Base-by-base conservation (phyloP, 345 rosid species). In the Citrus cavaleriei region DNA sequence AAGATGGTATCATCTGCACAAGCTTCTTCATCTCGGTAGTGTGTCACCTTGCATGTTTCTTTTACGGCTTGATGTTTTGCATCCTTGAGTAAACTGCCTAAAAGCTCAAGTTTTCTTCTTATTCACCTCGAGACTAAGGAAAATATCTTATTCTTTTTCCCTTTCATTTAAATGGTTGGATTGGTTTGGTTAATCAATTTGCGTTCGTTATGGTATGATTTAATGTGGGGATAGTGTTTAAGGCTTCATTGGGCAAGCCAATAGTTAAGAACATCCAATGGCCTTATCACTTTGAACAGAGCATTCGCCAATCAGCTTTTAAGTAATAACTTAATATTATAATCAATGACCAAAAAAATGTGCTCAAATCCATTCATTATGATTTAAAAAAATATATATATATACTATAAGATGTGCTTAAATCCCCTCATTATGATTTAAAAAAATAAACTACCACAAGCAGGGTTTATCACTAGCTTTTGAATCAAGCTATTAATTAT, bases 21-120 rank as follows among this genome's bases (percentile, higher is more conserved):
- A 10, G 80, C 85, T 62, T 81, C 86, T 54, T 74, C 87, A 3
- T 69, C 84, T 30, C 83, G 12, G 35, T 77, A 80, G 78, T 10
- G 40, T 46, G 61, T 42, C 37, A 25, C 40, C 25, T 12, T 14
- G 12, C n/a, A 18, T 10, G 16, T 73, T 38, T 73, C 54, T 59
- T 59, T 59, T 37, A n/a, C 24, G 3, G 30, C 40, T 46, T 24
- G 51, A 55, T 22, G 40, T 25, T 74, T 68, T 59, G 68, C 61
- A 69, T 49, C 57, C 75, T 76, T 8, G 72, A 40, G 34, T 54
- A 16, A 46, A 27, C 73, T 18, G 49, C 61, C 34, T 21, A 27
- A 64, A 25, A 65, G 22, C 35, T 75, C 34, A 10, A 32, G 21
- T 40, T 46, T 66, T 27, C 37, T 24, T 13, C 68, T 6, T 42